A percentile compares a stretch with the other conserved stretches of the same genome.
phyloP scores from a whole-genome alignment of 73 alveolate genomes.

The Tetrahymena malaccensis region DNA sequence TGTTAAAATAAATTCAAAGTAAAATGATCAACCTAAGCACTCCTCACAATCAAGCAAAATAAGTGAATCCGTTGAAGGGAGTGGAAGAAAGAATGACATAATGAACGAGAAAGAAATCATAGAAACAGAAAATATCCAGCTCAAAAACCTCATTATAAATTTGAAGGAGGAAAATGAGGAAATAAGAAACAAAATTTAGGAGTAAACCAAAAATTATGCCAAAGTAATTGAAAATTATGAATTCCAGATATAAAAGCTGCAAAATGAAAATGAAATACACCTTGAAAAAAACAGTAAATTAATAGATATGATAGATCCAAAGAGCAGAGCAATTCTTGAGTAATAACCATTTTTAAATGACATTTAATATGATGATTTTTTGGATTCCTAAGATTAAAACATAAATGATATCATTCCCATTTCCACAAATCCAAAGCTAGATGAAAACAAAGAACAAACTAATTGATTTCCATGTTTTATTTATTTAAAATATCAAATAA shows the following conservation, averaged over 20 bases:
- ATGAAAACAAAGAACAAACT: not conserved
- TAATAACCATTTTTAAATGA: not conserved
- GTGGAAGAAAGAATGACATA: not conserved
- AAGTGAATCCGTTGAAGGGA: not conserved
- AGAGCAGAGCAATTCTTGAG: not conserved
- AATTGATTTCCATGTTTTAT: not conserved
- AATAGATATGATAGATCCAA: not conserved
- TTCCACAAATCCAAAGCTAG: not conserved
- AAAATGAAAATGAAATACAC: not conserved
- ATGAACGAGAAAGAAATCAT: not conserved
- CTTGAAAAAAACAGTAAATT: not conserved
- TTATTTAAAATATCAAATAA: not conserved
- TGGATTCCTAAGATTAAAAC: not conserved
- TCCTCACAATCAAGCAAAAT: not conserved
- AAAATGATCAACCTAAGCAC: not conserved
- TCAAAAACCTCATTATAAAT: not conserved
- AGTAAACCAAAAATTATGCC: not conserved
- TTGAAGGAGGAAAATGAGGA: not conserved
- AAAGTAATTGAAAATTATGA: not conserved
- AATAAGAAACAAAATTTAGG: not conserved
- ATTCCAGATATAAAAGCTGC: not conserved
- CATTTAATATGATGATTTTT: not conserved
- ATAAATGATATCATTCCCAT: not conserved
- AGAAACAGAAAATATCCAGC: not conserved
- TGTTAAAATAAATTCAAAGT: not conserved